Evolutionary conservation across 371 early-diverging fungal species (phyloP).

Genomic region (Mortierella sp.): DNA sequence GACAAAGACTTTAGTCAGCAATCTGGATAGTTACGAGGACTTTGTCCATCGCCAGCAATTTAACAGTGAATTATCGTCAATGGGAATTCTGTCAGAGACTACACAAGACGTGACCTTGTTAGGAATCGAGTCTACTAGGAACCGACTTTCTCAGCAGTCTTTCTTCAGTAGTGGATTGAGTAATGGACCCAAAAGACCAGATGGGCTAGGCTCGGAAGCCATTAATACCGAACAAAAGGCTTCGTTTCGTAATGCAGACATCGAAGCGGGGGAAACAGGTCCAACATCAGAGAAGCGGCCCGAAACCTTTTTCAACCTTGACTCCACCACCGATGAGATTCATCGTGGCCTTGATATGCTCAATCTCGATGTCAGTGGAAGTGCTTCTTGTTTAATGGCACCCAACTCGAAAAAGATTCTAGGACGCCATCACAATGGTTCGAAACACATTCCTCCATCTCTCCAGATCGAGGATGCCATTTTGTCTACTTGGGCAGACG

Average conservation of each 20-base stretch:
- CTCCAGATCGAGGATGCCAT: constrained; percentile 14
- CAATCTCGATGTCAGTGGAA: constrained; percentile 44
- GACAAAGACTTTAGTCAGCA: constrained; percentile 11
- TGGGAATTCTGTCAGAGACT: too few species aligned
- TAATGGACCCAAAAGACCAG: too few species aligned
- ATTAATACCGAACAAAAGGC: too few species aligned
- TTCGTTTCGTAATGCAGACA: neutral
- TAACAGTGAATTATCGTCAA: too few species aligned
- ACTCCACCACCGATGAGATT: constrained; percentile 48
- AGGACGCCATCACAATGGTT: constrained; percentile 22
- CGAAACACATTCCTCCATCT: constrained; percentile 10
- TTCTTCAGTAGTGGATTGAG: too few species aligned
- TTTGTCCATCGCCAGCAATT: too few species aligned
- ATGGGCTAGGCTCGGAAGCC: too few species aligned
- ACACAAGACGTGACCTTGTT: too few species aligned
- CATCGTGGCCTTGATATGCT: constrained; percentile 43
- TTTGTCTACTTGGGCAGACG: constrained; percentile 13
- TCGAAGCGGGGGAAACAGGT: too few species aligned
- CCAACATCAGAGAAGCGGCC: constrained; percentile 19
- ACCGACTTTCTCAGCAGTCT: too few species aligned
- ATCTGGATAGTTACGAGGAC: neutral
- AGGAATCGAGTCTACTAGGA: too few species aligned
- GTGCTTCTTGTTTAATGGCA: constrained; percentile 42
- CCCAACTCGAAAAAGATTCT: constrained; percentile 44
- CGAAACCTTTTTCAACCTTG: constrained; percentile 38